Conservation (phyloP, 345 rosid species). For the Eucalyptus caleyi region DNA sequence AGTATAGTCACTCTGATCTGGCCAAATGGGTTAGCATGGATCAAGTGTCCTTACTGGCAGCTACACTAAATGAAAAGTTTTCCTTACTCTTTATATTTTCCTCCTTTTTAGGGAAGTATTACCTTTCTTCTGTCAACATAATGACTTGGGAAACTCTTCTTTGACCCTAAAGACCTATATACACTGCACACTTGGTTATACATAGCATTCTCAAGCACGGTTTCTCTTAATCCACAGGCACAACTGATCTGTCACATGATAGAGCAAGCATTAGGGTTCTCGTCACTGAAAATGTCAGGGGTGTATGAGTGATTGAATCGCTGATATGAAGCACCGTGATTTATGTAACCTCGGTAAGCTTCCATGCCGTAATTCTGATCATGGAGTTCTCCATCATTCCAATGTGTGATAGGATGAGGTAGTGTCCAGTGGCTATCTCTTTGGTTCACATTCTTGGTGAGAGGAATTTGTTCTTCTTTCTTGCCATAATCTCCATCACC, state of each 20-base stretch:
- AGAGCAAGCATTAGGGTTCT: not conserved
- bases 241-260: not conserved
- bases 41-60: not conserved
- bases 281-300: not conserved
- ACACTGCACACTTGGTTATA: not conserved
- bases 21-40: not conserved
- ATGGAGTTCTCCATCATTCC: not conserved
- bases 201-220: not conserved
- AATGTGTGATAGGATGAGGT: not conserved
- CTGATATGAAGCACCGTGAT: not conserved
- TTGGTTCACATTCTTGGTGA: not conserved
- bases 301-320: not conserved
- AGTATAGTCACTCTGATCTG: not conserved
- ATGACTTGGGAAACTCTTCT: not conserved
- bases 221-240: not conserved
- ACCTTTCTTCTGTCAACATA: not conserved
- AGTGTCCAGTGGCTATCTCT: not conserved
- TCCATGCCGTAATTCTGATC: not conserved
- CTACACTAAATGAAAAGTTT: not conserved
- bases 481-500: not conserved
- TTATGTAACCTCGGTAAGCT: not conserved
- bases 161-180: not conserved
- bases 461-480: not conserved
- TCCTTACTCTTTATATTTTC: not conserved
- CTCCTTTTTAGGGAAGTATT: not conserved